Conservation (phyloP, 2,329 filamentous ascomycete species). For the Fusarium sp. region DNA sequence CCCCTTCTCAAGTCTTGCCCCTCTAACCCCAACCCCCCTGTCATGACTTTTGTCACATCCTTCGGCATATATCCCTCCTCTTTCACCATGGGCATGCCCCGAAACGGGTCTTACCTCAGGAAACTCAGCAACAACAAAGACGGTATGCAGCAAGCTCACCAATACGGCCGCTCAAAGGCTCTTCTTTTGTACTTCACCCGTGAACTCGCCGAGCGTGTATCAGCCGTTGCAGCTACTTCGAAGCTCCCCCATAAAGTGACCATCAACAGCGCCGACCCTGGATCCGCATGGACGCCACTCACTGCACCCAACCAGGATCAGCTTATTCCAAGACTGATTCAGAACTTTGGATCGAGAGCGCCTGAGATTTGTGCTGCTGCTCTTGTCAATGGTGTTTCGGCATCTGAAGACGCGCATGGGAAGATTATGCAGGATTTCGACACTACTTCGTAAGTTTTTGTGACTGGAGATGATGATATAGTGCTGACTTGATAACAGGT, state of each 20-base stretch:
- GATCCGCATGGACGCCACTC: conserved; percentile 55
- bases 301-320: conserved; percentile 53
- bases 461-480: not conserved
- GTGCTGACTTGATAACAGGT: conserved; percentile 38
- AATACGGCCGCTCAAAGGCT: conserved; percentile 55
- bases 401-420: conserved; percentile 48
- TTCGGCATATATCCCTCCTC: conserved; percentile 55
- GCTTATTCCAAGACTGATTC: conserved; percentile 54
- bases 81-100: conserved; percentile 53
- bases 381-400: conserved; percentile 54
- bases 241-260: conserved; percentile 49
- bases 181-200: conserved; percentile 55
- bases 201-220: conserved; percentile 51
- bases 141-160: conserved; percentile 53
- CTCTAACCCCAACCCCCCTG: conserved; percentile 50
- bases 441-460: conserved; percentile 49
- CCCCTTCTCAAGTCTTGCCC: conserved; percentile 52
- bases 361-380: conserved; percentile 54
- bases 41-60: conserved; percentile 55
- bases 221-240: conserved; percentile 29
- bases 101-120: conserved; percentile 51
- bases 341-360: conserved; percentile 54
- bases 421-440: conserved; percentile 56
- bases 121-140: conserved; percentile 54
- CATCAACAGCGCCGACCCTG: conserved; percentile 55